A percentile compares a stretch with the other conserved stretches of the same genome.
Conservation (phyloP, 139 green algal species). For the Chlamydomonas applanata region DNA sequence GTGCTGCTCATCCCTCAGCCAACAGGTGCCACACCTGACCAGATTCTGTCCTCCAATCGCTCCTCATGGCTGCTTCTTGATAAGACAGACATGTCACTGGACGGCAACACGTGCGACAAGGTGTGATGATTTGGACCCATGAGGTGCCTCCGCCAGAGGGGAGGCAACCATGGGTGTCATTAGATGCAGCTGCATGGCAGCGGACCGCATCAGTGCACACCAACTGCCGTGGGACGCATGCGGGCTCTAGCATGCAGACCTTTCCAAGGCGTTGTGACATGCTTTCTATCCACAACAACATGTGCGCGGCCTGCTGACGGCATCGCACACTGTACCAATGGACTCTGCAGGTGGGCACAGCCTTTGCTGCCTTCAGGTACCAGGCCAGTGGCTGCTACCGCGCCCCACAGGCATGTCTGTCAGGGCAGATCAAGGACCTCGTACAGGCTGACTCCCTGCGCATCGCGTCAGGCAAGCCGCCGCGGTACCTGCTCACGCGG, state of each 20-base stretch:
- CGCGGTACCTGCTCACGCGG: slow-evolving; percentile 60
- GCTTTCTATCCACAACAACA: too few species aligned
- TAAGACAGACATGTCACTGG: slow-evolving; percentile 10
- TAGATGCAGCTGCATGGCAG: too few species aligned
- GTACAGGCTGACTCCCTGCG: slow-evolving; percentile 46
- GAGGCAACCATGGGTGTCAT: too few species aligned
- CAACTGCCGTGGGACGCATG: too few species aligned
- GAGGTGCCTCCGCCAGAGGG: too few species aligned
- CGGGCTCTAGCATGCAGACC: too few species aligned
- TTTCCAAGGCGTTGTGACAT: too few species aligned
- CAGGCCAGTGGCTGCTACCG: slow-evolving; percentile 43
- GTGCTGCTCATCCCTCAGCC: slow-evolving; percentile 60
- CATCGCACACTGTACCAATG: too few species aligned
- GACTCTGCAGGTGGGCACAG: slow-evolving; percentile 37
- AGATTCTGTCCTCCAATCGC: slow-evolving; percentile 47
- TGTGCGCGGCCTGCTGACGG: too few species aligned
- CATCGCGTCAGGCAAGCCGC: slow-evolving; percentile 44
- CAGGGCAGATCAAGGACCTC: slow-evolving; percentile 66
- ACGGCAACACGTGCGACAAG: slow-evolving; percentile 66
- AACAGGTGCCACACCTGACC: neutral
- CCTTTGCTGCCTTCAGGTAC: slow-evolving; percentile 62
- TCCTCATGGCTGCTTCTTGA: slow-evolving; percentile 78
- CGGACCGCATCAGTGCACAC: too few species aligned
- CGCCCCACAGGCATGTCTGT: slow-evolving; percentile 56
- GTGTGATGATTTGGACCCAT: too few species aligned